A percentile compares a stretch with the other conserved stretches of the same genome.
Evolutionary conservation across 768 basidiomycete genomes (phyloP).

Genomic region (Cystofilobasidium ferigula): DNA sequence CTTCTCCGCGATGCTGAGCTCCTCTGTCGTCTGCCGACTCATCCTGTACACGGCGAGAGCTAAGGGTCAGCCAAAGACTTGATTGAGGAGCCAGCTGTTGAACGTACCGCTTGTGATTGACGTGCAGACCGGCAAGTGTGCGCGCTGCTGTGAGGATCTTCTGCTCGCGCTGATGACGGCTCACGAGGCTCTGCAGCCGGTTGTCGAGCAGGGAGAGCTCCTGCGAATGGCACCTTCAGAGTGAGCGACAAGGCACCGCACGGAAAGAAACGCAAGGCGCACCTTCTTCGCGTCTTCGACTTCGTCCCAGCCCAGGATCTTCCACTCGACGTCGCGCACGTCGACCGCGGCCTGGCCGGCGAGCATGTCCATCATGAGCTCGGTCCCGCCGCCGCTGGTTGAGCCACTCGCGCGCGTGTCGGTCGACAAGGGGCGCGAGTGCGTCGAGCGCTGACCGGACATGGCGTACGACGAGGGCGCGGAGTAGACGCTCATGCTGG

Average conservation of each 20-base stretch:
- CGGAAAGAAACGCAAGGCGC: conserved; percentile 27
- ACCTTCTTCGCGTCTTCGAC: conserved; percentile 63
- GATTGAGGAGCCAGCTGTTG: too few species aligned
- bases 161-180: conserved; percentile 37
- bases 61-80: background rate
- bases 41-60: conserved; percentile 27
- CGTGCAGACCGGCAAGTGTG: conserved; percentile 38
- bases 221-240: conserved; percentile 16
- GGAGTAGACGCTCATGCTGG: background rate
- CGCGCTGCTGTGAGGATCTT: conserved; percentile 40
- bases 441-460: background rate
- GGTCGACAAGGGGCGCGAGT: background rate
- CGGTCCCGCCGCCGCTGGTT: conserved; percentile 43
- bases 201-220: conserved; percentile 35
- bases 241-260: conserved; percentile 35
- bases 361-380: conserved; percentile 75
- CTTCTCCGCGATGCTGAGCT: conserved; percentile 37
- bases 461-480: background rate
- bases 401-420: background rate
- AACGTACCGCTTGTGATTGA: conserved; percentile 34
- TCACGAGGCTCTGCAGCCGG: conserved; percentile 32
- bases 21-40: conserved; percentile 39
- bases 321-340: conserved; percentile 62
- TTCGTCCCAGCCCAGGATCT: conserved; percentile 62
- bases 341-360: conserved; percentile 82